Evolutionary conservation across 208 protist species (phyloP).

Genomic region (Entamoeba invadens): DNA sequence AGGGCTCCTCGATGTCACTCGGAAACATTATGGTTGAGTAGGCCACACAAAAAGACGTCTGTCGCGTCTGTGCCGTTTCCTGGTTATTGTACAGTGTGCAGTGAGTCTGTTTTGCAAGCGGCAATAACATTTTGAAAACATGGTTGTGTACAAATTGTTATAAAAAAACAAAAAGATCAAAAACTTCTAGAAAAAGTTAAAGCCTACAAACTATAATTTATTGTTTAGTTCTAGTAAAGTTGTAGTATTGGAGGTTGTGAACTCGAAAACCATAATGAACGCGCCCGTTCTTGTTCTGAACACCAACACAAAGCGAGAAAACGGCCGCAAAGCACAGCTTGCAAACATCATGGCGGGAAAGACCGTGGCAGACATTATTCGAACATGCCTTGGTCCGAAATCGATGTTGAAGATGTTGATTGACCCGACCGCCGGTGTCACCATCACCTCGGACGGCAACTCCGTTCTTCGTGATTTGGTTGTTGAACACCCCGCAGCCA

Average conservation of each 20-base stretch:
- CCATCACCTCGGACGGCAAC: constrained; percentile 99
- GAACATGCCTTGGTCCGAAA: constrained; percentile 91
- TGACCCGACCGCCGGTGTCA: constrained; percentile 94
- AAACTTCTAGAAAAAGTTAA: too few relatives aligned
- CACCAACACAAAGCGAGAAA: constrained; percentile 50
- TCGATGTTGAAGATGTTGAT: constrained; percentile 99
- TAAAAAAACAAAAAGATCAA: too few relatives aligned
- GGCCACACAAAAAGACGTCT: too few relatives aligned
- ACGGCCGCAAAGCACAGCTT: constrained; percentile 83
- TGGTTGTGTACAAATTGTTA: too few relatives aligned
- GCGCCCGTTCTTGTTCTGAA: neutral
- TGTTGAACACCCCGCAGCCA: constrained; percentile 95
- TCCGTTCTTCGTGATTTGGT: constrained; percentile 98
- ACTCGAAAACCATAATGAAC: neutral
- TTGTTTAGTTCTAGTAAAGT: too few relatives aligned
- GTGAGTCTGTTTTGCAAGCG: too few relatives aligned
- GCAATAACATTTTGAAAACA: too few relatives aligned
- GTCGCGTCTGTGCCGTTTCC: too few relatives aligned
- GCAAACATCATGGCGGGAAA: constrained; percentile 90
- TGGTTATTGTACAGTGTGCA: too few relatives aligned
- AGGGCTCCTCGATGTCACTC: neutral
- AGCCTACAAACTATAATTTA: too few relatives aligned
- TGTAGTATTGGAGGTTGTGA: neutral
- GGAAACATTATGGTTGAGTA: neutral
- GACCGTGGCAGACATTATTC: constrained; percentile 90